Evolutionary conservation across 73 alveolate genomes (phyloP), one percentile per base, ranked within the genome.

Genomic region (Vitrella brassicaformis): DNA sequence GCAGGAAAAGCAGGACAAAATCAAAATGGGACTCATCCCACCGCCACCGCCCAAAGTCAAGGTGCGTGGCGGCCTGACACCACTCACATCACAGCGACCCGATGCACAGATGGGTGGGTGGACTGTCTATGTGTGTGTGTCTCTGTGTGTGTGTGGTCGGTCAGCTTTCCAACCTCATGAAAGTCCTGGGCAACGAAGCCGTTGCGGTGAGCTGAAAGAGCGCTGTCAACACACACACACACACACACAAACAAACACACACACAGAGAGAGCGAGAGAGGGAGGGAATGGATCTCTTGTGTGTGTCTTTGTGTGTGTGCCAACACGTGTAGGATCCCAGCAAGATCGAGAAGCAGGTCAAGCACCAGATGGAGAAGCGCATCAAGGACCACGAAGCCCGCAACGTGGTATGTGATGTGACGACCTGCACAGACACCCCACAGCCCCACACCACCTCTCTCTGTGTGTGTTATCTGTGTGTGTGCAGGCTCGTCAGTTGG

Each of bases 1-100:
- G 47, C 87, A 85, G 70, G 96, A 90, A 70, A 88, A 81, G 71
- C 80, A 87, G 31, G 96, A 90, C 85, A 85, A 85, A 88, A 78
- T 88, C 26, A 87, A 81, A 72, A 72, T 90, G 67, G 96, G 96
- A n/a, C 78, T 90, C 70, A 30, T 88, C 77, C 90, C 84, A 65
- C 86, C 96, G 22, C 93, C 92, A 18, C 85, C 83, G 0, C 96
- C 96, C 28, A 90, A 89, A 86, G 87, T 88, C 22, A 74, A 78
- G 19, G 10, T 31, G 0, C 4, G 71, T 25, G 9, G 71, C 1
- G 65, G 25, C 9, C 65, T 10, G 65, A 45, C 25, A 10, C 65
- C 65, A 9, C 9, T 45, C 65, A 19, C 65, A 9, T 45, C 65
- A 10, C 65, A 9, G 25, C 65, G 65, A 19, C 19, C 65, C 9